Base-by-base conservation (phyloP, 2,329 filamentous ascomycete species). In the Fusarium sp. region DNA sequence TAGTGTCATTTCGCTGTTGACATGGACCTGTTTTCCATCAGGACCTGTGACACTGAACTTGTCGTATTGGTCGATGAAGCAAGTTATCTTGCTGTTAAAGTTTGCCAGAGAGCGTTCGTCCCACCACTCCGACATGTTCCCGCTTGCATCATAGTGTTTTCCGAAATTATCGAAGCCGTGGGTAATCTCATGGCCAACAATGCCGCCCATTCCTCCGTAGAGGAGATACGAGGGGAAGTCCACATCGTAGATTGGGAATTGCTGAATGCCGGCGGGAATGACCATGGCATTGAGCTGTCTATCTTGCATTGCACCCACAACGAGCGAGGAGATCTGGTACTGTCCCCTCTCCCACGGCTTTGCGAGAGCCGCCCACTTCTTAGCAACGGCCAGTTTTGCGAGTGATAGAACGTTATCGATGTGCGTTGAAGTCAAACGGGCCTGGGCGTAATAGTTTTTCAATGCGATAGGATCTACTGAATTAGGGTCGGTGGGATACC, bases 161-260 rank as follows among this genome's bases (percentile, higher is more conserved):
- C 91, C 91, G 0, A 85, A 87, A 36, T 86, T 90, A 76, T 93
- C 91, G 72, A 93, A 92, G 12, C 89, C 90, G 69, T 93, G 91
- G 4, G 88, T 90, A 8, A 93, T 83, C 76, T 93, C 91, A 73
- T 93, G 91, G 3, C 90, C 91, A 9, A 88, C 88, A 3, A 92
- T 86, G 2, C 88, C 85, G 1, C 90, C 91, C 75, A 93, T 91
- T 1, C 88, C 88, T n/a, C 90, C 91, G 75, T 92, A 94, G 10
- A 86, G 86, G 39, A 93, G 79, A 71, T 92, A 93, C 27, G 87
- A 80, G 0, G 91, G 91, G 1, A 91, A 84, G 6, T 86, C 80
- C 11, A 87, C 85, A 62, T 91, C 87, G 73, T 92, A 93, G 2
- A 90, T 82, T 0, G 91, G 90, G 4, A 88, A 87, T 75, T 93